These are phyloP conservation scores for Nannochloris sp. DNA, from an alignment of 139 green algal genomes.

Conservation along the genomic window DNA sequence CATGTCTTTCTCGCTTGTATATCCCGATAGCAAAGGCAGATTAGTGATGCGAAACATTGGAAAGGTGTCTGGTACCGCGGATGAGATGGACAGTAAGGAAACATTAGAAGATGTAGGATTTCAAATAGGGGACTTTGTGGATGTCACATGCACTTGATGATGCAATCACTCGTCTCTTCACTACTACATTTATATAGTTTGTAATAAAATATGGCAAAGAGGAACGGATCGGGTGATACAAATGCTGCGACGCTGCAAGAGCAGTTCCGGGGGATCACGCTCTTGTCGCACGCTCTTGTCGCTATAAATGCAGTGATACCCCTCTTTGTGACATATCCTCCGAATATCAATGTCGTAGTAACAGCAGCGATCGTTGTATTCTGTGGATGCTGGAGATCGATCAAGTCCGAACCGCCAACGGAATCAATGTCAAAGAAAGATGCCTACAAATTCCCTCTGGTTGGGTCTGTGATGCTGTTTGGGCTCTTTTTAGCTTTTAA, in stretches of 20 bases:
- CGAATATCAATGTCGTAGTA: constrained; percentile 71
- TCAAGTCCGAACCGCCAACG: constrained; percentile 52
- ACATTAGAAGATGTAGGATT: constrained; percentile 71
- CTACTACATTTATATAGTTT: no score
- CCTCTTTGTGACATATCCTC: constrained; percentile 24
- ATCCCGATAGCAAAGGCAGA: constrained; percentile 67
- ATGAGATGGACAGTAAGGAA: constrained; percentile 68
- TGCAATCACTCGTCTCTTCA: not conserved
- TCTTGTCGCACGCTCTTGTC: constrained; percentile 13
- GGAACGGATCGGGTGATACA: no score
- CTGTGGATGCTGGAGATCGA: constrained; percentile 67
- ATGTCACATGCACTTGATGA: constrained; percentile 47
- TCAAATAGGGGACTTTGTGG: constrained; percentile 79
- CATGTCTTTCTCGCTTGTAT: constrained; percentile 36
- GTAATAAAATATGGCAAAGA: no score
- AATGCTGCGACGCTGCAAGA: not conserved
- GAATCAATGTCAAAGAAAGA: constrained; percentile 87
- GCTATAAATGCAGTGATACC: constrained; percentile 15
- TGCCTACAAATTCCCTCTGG: constrained; percentile 88
- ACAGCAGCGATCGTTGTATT: constrained; percentile 77
- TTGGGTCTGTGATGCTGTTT: constrained; percentile 90
- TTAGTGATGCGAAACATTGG: constrained; percentile 81
- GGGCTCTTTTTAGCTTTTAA: constrained; percentile 93
- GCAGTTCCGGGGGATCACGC: not conserved
- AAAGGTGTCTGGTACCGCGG: constrained; percentile 29